Conservation (phyloP, 129 eudicot genomes). For the Centella asiatica region DNA sequence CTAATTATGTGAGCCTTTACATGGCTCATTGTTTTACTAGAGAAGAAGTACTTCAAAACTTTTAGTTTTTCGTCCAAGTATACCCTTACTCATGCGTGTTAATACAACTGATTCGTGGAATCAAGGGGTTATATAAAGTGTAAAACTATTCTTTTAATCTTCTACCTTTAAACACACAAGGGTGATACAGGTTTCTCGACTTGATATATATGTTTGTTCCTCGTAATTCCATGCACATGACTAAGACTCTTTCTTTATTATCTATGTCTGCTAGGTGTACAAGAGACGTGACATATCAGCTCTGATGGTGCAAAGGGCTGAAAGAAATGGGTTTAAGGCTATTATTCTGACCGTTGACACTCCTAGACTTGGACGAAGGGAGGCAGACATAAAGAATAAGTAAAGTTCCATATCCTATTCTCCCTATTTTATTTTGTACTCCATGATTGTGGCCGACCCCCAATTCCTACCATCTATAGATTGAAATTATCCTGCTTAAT, state of each 20-base stretch:
- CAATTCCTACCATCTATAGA: not conserved
- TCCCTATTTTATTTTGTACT: slow-evolving; percentile 5
- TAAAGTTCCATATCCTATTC: slow-evolving; percentile 14
- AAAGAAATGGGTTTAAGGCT: slow-evolving; percentile 78
- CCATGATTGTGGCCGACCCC: not conserved
- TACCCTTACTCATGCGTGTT: not conserved
- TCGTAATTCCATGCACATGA: not conserved
- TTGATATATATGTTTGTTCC: too few relatives aligned
- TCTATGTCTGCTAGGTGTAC: slow-evolving; percentile 35
- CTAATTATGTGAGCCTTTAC: not conserved
- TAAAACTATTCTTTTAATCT: too few relatives aligned
- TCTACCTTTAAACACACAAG: not conserved
- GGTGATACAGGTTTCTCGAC: too few relatives aligned
- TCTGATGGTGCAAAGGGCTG: slow-evolving; percentile 79
- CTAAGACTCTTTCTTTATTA: slow-evolving; percentile 1
- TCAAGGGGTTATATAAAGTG: not conserved
- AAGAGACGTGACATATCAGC: slow-evolving; percentile 55
- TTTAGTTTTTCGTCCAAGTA: not conserved
- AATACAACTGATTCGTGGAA: not conserved
- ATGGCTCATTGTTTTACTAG: not conserved
- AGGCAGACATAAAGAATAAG: slow-evolving; percentile 88
- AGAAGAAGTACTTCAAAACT: not conserved
- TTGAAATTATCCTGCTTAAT: not conserved
- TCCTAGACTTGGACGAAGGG: slow-evolving; percentile 88
- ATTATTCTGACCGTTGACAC: slow-evolving; percentile 74